A percentile compares a stretch with the other conserved stretches of the same genome.
phyloP scores from a whole-genome alignment of 495 filamentous ascomycete genomes.

The Penicillium ucsense region DNA sequence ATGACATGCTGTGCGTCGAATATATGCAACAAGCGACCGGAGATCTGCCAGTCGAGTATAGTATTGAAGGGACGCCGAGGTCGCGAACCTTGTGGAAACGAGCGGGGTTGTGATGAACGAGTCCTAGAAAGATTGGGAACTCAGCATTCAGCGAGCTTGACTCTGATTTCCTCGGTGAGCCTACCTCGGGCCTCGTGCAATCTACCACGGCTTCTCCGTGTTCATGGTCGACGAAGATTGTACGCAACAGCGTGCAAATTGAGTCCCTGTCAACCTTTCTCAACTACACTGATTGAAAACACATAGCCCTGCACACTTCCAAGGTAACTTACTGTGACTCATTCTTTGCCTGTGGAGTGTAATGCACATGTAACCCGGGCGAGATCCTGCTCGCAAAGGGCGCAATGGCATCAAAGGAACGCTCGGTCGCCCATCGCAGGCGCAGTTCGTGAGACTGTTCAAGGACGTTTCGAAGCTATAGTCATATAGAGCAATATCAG shows the following conservation, averaged over 20 bases:
- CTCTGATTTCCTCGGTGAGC: not conserved
- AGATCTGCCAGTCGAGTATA: constrained; percentile 51
- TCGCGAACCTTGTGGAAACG: constrained; percentile 54
- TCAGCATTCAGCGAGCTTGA: not conserved
- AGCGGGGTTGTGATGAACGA: constrained; percentile 58
- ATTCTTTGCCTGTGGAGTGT: constrained; percentile 43
- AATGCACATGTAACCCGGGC: constrained; percentile 77
- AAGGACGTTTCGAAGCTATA: constrained; percentile 52
- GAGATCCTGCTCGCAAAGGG: constrained; percentile 68
- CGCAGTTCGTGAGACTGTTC: constrained; percentile 61
- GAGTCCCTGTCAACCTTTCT: constrained; percentile 32
- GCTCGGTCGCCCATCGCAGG: constrained; percentile 63
- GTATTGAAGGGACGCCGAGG: constrained; percentile 59
- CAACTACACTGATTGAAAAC: not conserved
- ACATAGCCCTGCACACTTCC: not conserved
- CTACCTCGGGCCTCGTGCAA: constrained; percentile 42
- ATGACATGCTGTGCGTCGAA: constrained; percentile 47
- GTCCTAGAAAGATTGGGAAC: constrained; percentile 32
- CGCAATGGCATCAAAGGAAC: constrained; percentile 44
- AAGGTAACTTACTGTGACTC: constrained; percentile 30
- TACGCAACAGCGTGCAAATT: constrained; percentile 53
- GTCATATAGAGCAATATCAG: not conserved
- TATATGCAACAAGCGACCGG: constrained; percentile 43
- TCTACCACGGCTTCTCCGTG: constrained; percentile 27
- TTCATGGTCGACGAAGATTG: constrained; percentile 43